Conservation (phyloP, 2,329 filamentous ascomycete genomes). For the Colletotrichum echinochloae region DNA sequence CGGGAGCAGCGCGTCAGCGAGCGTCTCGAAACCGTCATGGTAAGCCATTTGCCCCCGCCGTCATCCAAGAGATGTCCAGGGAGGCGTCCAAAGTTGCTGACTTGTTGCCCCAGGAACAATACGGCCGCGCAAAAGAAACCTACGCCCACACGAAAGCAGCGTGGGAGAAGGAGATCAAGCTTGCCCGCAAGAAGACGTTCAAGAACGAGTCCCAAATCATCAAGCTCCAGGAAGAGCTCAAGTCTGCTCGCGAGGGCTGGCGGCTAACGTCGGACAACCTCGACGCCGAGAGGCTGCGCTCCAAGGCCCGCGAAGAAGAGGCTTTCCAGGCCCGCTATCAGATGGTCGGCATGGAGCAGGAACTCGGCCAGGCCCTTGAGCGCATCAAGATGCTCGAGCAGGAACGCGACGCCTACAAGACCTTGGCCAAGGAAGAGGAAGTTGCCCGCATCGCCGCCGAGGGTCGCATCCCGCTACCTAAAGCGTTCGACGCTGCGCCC, state of each 20-base stretch:
- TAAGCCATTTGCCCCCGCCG: constrained; percentile 48
- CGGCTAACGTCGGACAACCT: constrained; percentile 70
- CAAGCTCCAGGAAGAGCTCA: constrained; percentile 80
- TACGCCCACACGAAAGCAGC: constrained; percentile 73
- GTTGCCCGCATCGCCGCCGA: constrained; percentile 79
- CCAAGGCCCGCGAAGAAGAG: constrained; percentile 73
- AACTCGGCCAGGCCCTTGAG: constrained; percentile 73
- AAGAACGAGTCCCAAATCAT: constrained; percentile 77
- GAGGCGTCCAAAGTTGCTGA: constrained; percentile 22
- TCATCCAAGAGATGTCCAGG: not conserved
- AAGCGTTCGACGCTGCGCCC: constrained; percentile 53
- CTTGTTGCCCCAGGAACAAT: constrained; percentile 68
- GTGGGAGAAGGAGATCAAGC: constrained; percentile 81
- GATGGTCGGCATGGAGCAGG: constrained; percentile 73
- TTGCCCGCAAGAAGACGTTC: constrained; percentile 78
- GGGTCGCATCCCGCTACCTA: constrained; percentile 75
- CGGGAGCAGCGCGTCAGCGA: constrained; percentile 75
- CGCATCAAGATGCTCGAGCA: constrained; percentile 75
- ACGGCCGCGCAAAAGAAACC: constrained; percentile 76
- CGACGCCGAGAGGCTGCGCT: constrained; percentile 72
- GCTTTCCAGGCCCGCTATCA: constrained; percentile 76
- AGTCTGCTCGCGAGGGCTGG: constrained; percentile 66
- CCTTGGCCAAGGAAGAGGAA: constrained; percentile 78
- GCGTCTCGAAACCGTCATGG: constrained; percentile 76
- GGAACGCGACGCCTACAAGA: constrained; percentile 80